A percentile compares a stretch with the other conserved stretches of the same genome.
Conservation (phyloP, 306 rosid genomes). For the Abrus pulchellus region DNA sequence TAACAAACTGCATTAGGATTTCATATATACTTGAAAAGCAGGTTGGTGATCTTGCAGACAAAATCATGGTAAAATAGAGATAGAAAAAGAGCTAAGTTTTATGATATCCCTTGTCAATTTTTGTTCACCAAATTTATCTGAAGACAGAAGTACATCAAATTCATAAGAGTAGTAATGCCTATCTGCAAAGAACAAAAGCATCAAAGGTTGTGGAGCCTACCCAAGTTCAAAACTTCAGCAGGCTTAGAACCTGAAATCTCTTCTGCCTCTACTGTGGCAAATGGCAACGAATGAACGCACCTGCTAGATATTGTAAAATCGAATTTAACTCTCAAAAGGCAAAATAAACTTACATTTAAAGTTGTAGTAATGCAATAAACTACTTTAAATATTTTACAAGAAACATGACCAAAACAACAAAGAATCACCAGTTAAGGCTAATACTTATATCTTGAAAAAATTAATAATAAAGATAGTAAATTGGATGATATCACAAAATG, state of each 20-base stretch:
- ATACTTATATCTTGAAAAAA: neutral
- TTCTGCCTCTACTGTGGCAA: constrained; percentile 80
- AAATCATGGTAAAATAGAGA: neutral
- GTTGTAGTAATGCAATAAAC: constrained; percentile 7
- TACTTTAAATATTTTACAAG: neutral
- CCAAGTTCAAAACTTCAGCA: constrained; percentile 89
- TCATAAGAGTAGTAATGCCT: neutral
- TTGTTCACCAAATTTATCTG: constrained; percentile 19
- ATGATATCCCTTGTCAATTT: constrained; percentile 5
- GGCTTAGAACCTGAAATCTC: constrained; percentile 86
- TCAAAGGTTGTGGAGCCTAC: constrained; percentile 54
- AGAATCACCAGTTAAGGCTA: neutral
- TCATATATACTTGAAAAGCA: constrained; percentile 20
- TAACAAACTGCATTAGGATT: neutral
- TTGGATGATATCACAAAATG: neutral
- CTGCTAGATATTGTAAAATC: constrained; percentile 53
- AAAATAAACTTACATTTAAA: neutral
- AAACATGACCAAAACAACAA: neutral
- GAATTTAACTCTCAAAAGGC: constrained; percentile 6
- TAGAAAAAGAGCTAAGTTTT: neutral
- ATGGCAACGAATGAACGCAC: constrained; percentile 63
- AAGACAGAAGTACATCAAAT: neutral
- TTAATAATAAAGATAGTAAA: neutral
- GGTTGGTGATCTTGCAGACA: neutral
- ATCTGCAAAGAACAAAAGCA: constrained; percentile 11